phyloP scores from a whole-genome alignment of 1,284 basidiomycete genomes.

The Ustilago shanxiensis region DNA sequence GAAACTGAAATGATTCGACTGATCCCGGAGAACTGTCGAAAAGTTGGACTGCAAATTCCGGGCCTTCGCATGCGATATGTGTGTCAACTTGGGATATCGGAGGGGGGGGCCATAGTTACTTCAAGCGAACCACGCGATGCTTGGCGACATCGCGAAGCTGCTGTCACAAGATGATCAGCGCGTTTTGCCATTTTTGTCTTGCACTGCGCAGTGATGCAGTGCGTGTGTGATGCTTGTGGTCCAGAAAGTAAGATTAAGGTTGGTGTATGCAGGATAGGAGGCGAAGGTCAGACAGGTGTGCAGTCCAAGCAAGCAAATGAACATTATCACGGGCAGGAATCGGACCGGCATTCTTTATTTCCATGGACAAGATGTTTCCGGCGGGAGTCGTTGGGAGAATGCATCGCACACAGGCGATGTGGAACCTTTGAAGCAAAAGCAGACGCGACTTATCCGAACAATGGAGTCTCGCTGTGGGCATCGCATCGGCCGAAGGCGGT shows the following conservation, averaged over 20 bases:
- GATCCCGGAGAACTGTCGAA: no score
- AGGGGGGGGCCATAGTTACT: no score
- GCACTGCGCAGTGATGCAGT: not conserved
- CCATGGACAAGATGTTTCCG: not conserved
- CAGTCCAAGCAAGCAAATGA: not conserved
- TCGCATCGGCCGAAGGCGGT: not conserved
- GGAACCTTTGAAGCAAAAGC: not conserved
- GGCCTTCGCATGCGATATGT: not conserved
- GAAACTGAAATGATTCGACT: no score
- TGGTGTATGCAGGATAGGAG: not conserved
- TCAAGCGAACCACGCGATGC: no score
- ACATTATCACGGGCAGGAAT: not conserved
- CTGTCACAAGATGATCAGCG: not conserved
- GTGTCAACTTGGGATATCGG: not conserved
- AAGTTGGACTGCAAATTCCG: no score
- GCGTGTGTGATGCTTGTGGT: not conserved
- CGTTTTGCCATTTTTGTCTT: not conserved
- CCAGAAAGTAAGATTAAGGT: constrained; percentile 3
- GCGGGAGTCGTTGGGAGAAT: not conserved
- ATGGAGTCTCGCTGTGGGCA: not conserved
- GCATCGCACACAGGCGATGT: not conserved
- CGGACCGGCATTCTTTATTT: not conserved
- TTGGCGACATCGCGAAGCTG: not conserved
- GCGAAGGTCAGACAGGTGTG: not conserved
- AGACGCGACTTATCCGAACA: not conserved